Conservation (phyloP, 495 filamentous ascomycete genomes). For the Rhypophila decipiens region DNA sequence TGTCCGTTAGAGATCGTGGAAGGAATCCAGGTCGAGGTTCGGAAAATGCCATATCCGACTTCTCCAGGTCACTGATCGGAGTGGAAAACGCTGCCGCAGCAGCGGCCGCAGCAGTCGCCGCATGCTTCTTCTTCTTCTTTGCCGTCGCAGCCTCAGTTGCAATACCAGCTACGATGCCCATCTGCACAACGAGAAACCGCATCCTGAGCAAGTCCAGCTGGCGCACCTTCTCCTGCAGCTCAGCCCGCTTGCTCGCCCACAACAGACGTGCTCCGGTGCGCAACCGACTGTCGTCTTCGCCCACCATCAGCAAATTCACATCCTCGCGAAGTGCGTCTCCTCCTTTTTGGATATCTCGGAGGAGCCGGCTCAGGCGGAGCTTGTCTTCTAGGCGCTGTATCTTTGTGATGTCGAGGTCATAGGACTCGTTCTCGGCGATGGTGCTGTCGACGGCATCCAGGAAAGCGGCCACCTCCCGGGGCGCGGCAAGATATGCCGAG, state of each 20-base stretch:
- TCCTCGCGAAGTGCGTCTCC: constrained; percentile 46
- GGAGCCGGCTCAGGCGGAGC: constrained; percentile 40
- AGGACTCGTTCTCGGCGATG: constrained; percentile 46
- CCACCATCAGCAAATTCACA: constrained; percentile 40
- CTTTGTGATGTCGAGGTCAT: constrained; percentile 45
- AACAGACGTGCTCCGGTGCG: constrained; percentile 37
- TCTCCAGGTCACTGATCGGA: constrained; percentile 29
- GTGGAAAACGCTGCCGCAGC: too few relatives aligned
- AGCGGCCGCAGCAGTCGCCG: constrained; percentile 2
- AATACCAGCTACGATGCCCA: constrained; percentile 44
- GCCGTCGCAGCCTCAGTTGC: constrained; percentile 24
- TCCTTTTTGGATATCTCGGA: constrained; percentile 51
- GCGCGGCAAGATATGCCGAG: constrained; percentile 41
- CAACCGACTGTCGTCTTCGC: constrained; percentile 35
- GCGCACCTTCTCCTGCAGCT: constrained; percentile 46
- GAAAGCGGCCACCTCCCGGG: constrained; percentile 42
- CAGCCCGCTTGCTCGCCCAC: constrained; percentile 39
- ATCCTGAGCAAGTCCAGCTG: constrained; percentile 55
- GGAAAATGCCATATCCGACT: neutral
- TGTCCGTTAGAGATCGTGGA: constrained; percentile 29
- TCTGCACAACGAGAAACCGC: constrained; percentile 50
- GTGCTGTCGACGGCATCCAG: constrained; percentile 45
- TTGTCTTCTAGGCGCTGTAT: constrained; percentile 46
- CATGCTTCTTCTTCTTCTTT: constrained; percentile 23
- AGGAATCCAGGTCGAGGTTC: constrained; percentile 14